These are phyloP conservation scores for Carex cristatella DNA, from an alignment of 176 grass and related monocot species.

Conservation along the genomic window DNA sequence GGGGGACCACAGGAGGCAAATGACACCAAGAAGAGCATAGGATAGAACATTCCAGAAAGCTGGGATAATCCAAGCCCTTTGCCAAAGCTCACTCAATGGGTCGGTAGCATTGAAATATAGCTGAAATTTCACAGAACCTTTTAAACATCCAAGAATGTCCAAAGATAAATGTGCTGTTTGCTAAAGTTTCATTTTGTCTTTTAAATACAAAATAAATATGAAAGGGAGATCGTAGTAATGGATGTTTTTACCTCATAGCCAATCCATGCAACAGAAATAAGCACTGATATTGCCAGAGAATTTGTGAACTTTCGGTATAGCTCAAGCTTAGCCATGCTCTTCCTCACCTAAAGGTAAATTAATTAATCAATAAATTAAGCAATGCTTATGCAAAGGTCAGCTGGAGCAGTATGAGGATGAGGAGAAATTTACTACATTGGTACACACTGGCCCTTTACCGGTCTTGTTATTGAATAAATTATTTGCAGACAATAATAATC, in stretches of 20 bases:
- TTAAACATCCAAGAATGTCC: constrained; percentile 4
- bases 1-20: constrained; percentile 88
- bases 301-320: constrained; percentile 97
- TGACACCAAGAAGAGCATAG: constrained; percentile 69
- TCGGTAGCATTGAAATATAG: constrained; percentile 97
- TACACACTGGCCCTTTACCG: not conserved
- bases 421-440: not conserved
- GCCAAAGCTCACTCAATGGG: constrained; percentile 96
- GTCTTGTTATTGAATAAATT: not conserved
- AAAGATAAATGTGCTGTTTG: not conserved
- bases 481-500: not conserved
- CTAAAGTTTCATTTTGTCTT: not conserved
- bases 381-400: not conserved
- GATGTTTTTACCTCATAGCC: constrained; percentile 84
- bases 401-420: constrained; percentile 5
- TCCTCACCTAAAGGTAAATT: constrained; percentile 53
- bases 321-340: constrained; percentile 95
- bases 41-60: constrained; percentile 94
- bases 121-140: constrained; percentile 42
- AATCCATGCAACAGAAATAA: constrained; percentile 97
- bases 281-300: constrained; percentile 74
- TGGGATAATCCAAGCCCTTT: constrained; percentile 91
- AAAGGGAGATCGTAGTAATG: constrained; percentile 18
- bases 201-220: not conserved
- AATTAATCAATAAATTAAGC: constrained; percentile 2